phyloP scores from a whole-genome alignment of 495 filamentous ascomycete species.

The Aspergillus leporis region DNA sequence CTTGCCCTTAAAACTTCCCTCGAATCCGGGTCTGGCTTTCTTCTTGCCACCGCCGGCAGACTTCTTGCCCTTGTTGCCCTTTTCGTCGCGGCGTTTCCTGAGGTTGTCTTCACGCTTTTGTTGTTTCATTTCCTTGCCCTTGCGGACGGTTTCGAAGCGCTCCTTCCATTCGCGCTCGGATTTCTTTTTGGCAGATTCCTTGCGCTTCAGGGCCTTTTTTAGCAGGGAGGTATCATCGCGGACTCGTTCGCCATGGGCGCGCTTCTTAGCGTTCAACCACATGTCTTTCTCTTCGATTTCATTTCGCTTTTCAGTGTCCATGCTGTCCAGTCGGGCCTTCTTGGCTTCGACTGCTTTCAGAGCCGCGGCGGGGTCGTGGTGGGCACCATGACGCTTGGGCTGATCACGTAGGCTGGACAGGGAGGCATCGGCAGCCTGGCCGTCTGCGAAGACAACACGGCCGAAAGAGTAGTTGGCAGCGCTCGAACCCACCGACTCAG shows the following conservation, averaged over 20 bases:
- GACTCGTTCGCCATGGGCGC: slow-evolving; percentile 88
- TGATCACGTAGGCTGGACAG: slow-evolving; percentile 59
- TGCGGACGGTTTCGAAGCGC: slow-evolving; percentile 70
- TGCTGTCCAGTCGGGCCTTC: slow-evolving; percentile 67
- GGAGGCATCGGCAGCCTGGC: slow-evolving; percentile 68
- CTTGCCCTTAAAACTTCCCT: slow-evolving; percentile 80
- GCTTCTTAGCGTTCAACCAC: slow-evolving; percentile 89
- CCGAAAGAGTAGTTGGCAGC: slow-evolving; percentile 85
- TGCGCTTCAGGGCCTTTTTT: slow-evolving; percentile 93
- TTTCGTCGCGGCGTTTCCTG: slow-evolving; percentile 76
- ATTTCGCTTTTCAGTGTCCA: slow-evolving; percentile 75
- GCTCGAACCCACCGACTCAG: slow-evolving; percentile 41
- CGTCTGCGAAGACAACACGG: slow-evolving; percentile 82
- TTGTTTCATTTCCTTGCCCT: slow-evolving; percentile 75
- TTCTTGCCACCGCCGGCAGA: slow-evolving; percentile 54
- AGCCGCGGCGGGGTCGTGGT: slow-evolving; percentile 75
- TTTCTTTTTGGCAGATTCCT: slow-evolving; percentile 86
- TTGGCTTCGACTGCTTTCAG: slow-evolving; percentile 68
- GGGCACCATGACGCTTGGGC: slow-evolving; percentile 70
- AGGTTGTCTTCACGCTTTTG: slow-evolving; percentile 89
- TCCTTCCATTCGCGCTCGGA: slow-evolving; percentile 89
- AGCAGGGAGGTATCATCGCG: slow-evolving; percentile 83
- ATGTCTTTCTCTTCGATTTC: slow-evolving; percentile 89
- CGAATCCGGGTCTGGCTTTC: slow-evolving; percentile 78
- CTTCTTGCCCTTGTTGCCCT: slow-evolving; percentile 59